Evolutionary conservation across 148 eudicot genomes (phyloP), one percentile per base, ranked within the genome.

Genomic region (Suaeda aralocaspica): DNA sequence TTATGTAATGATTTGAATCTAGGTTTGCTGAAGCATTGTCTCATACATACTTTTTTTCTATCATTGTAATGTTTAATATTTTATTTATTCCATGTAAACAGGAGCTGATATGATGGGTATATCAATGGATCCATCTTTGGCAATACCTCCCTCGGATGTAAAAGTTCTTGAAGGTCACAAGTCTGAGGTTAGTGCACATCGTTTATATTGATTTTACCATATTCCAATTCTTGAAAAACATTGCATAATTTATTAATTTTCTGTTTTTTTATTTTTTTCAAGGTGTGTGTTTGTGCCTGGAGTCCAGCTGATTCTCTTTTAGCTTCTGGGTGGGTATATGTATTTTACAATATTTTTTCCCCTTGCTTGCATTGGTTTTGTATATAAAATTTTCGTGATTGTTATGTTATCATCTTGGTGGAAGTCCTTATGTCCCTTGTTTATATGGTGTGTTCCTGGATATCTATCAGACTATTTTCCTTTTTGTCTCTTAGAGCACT

Each of bases 201-300:
- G 1, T 49, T 49, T 49, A 19, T 18, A 2, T 6, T 49, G 2
- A 49, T 1, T 15, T 15, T 19, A 15, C 21, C 2, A 18, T 49
- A 49, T 44, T 4, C 48, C 1, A 6, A n/a, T 15, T 6, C 52
- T 18, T 49, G 2, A 1, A 18, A 15, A 15, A 45, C 13, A 45
- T 5, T 45, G 49, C 6, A 2, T 49, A 64, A 53, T 56, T 77
- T 12, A 15, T 15, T n/a, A n/a, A n/a, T n/a, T n/a, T n/a, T n/a
- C n/a, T n/a, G n/a, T n/a, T n/a, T n/a, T n/a, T n/a, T n/a, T n/a
- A n/a, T n/a, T 46, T 34, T 49, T 49, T 49, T 74, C 42, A 21
- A 87, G 91, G 91, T 87, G 73, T 87, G 79, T 79, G 82, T 85
- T 63, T 87, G 91, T 73, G 86, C 87, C 21, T 87, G 91, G 91